A percentile compares a stretch with the other conserved stretches of the same genome.
These are phyloP conservation scores for Trifolium repens DNA, from an alignment of 306 rosid genomes.

Conservation along the genomic window DNA sequence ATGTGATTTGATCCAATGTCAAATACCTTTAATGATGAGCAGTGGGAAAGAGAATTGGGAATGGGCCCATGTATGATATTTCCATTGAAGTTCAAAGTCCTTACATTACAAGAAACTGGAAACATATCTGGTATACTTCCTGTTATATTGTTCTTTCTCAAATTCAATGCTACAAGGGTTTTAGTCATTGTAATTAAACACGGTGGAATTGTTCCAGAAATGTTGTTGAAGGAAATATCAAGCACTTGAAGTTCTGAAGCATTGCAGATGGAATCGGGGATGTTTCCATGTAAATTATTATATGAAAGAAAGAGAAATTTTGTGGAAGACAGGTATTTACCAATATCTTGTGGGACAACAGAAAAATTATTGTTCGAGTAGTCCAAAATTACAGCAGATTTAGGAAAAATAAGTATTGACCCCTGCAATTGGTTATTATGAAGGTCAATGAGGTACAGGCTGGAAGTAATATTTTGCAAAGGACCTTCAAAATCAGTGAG, in stretches of 20 bases:
- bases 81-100: slow-evolving; percentile 37
- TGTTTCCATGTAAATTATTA: not conserved
- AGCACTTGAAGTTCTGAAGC: slow-evolving; percentile 33
- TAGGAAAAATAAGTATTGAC: slow-evolving; percentile 8
- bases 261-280: slow-evolving; percentile 46
- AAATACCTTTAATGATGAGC: slow-evolving; percentile 24
- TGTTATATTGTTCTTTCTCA: slow-evolving; percentile 2
- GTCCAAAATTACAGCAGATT: slow-evolving; percentile 22
- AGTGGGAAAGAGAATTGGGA: slow-evolving; percentile 47
- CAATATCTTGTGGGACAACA: slow-evolving; percentile 11
- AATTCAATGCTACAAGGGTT: slow-evolving; percentile 3
- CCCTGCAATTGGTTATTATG: slow-evolving; percentile 48
- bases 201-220: slow-evolving; percentile 35
- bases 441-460: slow-evolving; percentile 33
- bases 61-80: slow-evolving; percentile 33
- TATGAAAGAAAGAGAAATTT: slow-evolving; percentile 33
- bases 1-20: not conserved
- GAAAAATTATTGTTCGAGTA: slow-evolving; percentile 47
- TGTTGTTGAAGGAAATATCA: slow-evolving; percentile 43
- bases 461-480: not conserved
- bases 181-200: slow-evolving; percentile 29
- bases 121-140: slow-evolving; percentile 3
- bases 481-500: slow-evolving; percentile 39
- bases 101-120: slow-evolving; percentile 13
- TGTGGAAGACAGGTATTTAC: not conserved